Evolutionary conservation across 164 flowering plant species (phyloP), one percentile per base, ranked within the genome.

Genomic region (Magnolia kwangsiensis): DNA sequence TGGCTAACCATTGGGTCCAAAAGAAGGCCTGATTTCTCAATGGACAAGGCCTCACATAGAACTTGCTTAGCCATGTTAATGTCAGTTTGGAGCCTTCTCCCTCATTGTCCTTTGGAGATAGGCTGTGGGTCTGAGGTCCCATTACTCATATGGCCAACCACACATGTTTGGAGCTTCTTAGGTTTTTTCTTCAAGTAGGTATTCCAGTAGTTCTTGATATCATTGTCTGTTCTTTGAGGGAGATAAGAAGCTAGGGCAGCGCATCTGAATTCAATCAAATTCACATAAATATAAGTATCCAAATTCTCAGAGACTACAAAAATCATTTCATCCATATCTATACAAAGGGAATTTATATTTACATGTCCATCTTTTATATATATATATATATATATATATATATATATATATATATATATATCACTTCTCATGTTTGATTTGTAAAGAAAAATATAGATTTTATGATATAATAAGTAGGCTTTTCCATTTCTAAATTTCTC

Each of bases 171-270:
- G 29, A 27, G 29, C 29, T 27, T 27, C 29, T 27, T 27, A 27
- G 1, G 2, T 2, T 27, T 27, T 27, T 27, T 27, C 29, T 27
- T 27, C 29, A 27, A 27, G 29, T 27, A 27, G 2, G 29, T 27
- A 27, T 27, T 27, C 29, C 29, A 27, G 29, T 27, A 27, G 29
- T 1, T 27, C 29, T 27, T 1, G 29, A 27, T 27, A 27, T 27
- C 29, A 27, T 27, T 27, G 29, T 27, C 29, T 27, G 29, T 27
- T 27, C 29, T 27, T 27, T 91, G 90, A 2, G 97, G 95, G 69
- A 93, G 96, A 71, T 93, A 93, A 1, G 98, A 92, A 69, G 98
- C 98, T 77, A 93, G 92, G n/a, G 95, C 95, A 50, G 98, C 93
- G 96, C 98, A 93, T 81, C 98, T 93, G 85, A 79, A 81, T 31